phyloP scores from a whole-genome alignment of 352 stramenopile species.

The Globisporangium perplexum region DNA sequence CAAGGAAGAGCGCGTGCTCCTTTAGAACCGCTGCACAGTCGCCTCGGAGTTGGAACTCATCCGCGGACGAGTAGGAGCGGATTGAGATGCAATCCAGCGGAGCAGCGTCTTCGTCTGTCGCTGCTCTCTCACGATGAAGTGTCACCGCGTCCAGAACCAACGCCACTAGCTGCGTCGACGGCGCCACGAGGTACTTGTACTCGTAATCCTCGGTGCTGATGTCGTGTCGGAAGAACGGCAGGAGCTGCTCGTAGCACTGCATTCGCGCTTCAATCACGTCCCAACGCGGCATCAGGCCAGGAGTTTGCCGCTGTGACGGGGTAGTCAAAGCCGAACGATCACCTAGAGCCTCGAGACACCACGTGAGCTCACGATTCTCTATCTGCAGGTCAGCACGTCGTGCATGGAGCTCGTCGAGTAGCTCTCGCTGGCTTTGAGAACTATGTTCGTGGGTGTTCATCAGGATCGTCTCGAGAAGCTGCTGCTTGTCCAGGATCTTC shows the following conservation, averaged over 20 bases:
- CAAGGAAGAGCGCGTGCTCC: neutral
- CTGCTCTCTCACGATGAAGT: slow-evolving; percentile 12
- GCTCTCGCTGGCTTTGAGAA: neutral
- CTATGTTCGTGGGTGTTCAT: neutral
- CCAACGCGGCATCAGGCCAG: slow-evolving; percentile 3
- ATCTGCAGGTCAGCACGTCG: slow-evolving; percentile 2
- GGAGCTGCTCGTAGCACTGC: slow-evolving; percentile 36
- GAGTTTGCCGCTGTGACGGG: no score
- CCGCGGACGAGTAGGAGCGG: neutral
- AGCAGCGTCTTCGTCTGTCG: neutral
- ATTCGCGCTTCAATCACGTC: slow-evolving; percentile 31
- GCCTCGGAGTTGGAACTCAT: neutral
- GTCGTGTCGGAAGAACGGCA: slow-evolving; percentile 35
- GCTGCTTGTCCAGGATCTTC: slow-evolving; percentile 28
- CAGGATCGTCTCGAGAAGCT: slow-evolving; percentile 27
- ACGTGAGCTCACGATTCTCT: slow-evolving; percentile 8
- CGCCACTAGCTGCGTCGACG: slow-evolving; percentile 25
- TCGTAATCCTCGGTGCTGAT: slow-evolving; percentile 29
- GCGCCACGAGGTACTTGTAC: slow-evolving; percentile 44
- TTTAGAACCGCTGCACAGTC: neutral
- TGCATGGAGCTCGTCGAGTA: slow-evolving; percentile 12
- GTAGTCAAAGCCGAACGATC: neutral
- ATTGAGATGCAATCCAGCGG: slow-evolving; percentile 24
- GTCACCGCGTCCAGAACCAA: slow-evolving; percentile 36
- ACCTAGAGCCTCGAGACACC: slow-evolving; percentile 9